Conservation (phyloP, 1,284 basidiomycete species). For the Fomitopsis schrenkii region DNA sequence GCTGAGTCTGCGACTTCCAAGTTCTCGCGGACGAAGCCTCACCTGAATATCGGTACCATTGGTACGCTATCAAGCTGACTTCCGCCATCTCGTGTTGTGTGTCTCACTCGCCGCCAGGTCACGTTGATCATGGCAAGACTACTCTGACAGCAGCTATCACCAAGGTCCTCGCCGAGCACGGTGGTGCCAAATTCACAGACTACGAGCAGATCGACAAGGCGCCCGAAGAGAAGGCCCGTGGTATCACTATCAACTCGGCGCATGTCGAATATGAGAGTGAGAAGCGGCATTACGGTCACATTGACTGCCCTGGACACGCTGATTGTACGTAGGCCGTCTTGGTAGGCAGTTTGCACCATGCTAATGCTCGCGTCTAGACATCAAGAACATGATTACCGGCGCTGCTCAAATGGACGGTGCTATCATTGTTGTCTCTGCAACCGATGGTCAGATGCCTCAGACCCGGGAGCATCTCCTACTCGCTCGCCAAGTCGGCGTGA, state of each 20-base stretch:
- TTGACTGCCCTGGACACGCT: conserved; percentile 96
- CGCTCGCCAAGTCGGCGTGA: conserved; percentile 97
- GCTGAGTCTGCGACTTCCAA: conserved; percentile 64
- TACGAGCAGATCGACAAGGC: conserved; percentile 99
- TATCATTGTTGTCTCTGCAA: conserved; percentile 97
- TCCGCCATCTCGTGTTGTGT: not conserved
- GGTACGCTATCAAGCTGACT: conserved; percentile 39
- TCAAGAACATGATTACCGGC: conserved; percentile 99
- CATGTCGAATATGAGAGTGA: conserved; percentile 99
- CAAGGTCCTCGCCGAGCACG: conserved; percentile 81
- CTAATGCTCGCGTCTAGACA: conserved; percentile 46
- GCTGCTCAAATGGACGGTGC: conserved; percentile 99
- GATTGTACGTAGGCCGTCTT: conserved; percentile 60
- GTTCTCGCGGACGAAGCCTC: conserved; percentile 86
- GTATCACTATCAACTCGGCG: conserved; percentile 95
- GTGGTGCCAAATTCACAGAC: conserved; percentile 94
- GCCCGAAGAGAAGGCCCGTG: conserved; percentile 99
- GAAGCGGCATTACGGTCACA: conserved; percentile 95
- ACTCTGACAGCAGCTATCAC: conserved; percentile 99
- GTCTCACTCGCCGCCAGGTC: conserved; percentile 43
- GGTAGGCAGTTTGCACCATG: not conserved
- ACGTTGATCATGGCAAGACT: conserved; percentile 95
- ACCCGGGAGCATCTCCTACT: conserved; percentile 98
- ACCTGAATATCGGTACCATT: conserved; percentile 97
- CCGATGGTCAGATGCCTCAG: conserved; percentile 99